These are phyloP conservation scores for Phyllosticta citrichinensis DNA, from an alignment of 2,329 filamentous ascomycete genomes.

Conservation along the genomic window DNA sequence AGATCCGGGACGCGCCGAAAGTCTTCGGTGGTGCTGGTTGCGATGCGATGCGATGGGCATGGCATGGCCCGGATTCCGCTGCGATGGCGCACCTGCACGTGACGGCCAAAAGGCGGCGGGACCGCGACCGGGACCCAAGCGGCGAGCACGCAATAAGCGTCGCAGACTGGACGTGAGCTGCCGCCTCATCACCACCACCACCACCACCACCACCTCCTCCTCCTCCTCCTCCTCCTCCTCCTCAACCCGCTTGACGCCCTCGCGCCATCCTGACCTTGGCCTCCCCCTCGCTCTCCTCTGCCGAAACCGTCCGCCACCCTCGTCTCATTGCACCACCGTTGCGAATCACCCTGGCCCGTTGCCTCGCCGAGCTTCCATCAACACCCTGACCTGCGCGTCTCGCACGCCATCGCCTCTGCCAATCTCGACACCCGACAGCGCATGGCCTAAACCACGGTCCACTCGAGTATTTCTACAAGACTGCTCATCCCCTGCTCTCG, in stretches of 20 bases:
- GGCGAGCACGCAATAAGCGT: no score
- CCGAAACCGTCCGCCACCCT: not conserved
- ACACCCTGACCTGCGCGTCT: not conserved
- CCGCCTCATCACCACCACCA: not conserved
- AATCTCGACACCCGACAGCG: slow-evolving; percentile 6
- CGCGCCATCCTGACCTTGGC: not conserved
- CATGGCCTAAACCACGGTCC: slow-evolving; percentile 9
- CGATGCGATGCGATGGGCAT: no score
- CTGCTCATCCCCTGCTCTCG: slow-evolving; percentile 3
- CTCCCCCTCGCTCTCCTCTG: no score
- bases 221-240: not conserved
- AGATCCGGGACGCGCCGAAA: not conserved
- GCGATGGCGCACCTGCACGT: no score
- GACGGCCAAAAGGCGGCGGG: no score
- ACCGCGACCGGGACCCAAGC: no score
- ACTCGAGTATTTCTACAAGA: not conserved
- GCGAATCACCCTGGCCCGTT: not conserved
- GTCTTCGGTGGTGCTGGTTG: not conserved
- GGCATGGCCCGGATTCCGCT: no score
- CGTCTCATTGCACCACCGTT: not conserved
- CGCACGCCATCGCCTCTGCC: slow-evolving; percentile 6
- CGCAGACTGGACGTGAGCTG: not conserved
- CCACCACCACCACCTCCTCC: no score
- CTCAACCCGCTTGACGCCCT: not conserved
- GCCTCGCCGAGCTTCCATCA: not conserved